These are phyloP conservation scores for Myxozyma sirexii DNA, from an alignment of 805 yeast genomes.

Conservation along the genomic window DNA sequence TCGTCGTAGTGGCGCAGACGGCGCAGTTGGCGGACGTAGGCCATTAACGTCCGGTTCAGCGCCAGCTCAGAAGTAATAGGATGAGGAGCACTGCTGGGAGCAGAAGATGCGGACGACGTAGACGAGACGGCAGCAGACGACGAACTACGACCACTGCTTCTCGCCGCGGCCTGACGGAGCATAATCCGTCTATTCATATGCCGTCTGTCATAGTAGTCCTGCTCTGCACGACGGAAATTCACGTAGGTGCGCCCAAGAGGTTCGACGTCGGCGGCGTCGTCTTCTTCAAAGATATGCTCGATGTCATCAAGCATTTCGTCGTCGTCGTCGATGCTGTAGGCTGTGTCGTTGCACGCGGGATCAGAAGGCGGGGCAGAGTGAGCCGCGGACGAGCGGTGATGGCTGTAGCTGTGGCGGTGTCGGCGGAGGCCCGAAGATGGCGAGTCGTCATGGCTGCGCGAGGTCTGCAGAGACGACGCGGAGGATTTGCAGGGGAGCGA, in stretches of 20 bases:
- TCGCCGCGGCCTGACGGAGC: not conserved
- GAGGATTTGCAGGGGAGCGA: not conserved
- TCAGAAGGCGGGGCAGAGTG: too few species aligned
- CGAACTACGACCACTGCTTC: not conserved
- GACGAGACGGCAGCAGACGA: not conserved
- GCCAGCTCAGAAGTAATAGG: constrained; percentile 18
- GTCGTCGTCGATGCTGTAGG: not conserved
- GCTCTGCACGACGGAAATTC: constrained; percentile 11
- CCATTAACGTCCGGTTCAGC: constrained; percentile 22
- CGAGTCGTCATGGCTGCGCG: not conserved
- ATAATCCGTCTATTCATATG: constrained; percentile 2
- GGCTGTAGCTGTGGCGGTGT: constrained; percentile 1
- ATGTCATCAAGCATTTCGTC: not conserved
- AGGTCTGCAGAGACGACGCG: not conserved
- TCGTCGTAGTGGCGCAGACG: constrained; percentile 35
- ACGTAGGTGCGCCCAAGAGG: constrained; percentile 30
- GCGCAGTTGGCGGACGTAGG: constrained; percentile 33
- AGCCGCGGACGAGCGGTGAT: not conserved
- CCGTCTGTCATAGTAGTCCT: not conserved
- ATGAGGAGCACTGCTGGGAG: not conserved
- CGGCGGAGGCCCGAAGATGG: not conserved
- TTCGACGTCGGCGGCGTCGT: constrained; percentile 20
- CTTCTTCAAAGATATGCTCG: not conserved
- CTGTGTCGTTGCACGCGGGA: too few species aligned
- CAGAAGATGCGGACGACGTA: not conserved